Evolutionary conservation across 1,139 yeast genomes (phyloP).

Genomic region (Scheffersomyces titani): DNA sequence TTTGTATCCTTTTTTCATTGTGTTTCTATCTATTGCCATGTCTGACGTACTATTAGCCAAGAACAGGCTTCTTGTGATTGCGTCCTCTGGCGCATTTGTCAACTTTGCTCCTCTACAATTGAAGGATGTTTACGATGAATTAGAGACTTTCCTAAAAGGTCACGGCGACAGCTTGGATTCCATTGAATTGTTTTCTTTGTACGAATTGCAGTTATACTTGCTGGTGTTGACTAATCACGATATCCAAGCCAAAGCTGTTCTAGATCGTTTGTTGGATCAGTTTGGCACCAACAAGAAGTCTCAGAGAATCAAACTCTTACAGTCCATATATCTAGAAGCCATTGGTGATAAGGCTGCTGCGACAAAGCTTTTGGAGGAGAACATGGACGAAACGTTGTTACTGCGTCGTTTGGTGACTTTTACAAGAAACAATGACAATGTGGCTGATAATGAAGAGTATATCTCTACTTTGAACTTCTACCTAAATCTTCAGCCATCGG

Average conservation of each 20-base stretch:
- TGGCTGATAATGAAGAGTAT: slow-evolving; percentile 33
- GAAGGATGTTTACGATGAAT: slow-evolving; percentile 18
- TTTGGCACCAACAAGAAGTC: slow-evolving; percentile 52
- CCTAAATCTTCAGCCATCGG: slow-evolving; percentile 65
- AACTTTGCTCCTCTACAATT: slow-evolving; percentile 16
- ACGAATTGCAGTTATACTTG: slow-evolving; percentile 74
- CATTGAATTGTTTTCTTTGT: slow-evolving; percentile 56
- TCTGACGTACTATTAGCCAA: slow-evolving; percentile 8
- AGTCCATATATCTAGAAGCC: slow-evolving; percentile 59
- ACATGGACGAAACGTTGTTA: slow-evolving; percentile 37
- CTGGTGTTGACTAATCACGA: slow-evolving; percentile 67
- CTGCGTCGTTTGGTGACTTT: slow-evolving; percentile 39
- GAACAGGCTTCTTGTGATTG: slow-evolving; percentile 18
- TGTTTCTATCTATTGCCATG: neutral
- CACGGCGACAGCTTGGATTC: slow-evolving; percentile 36
- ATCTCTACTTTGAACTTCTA: slow-evolving; percentile 50
- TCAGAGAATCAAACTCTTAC: slow-evolving; percentile 59
- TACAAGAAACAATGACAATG: slow-evolving; percentile 20
- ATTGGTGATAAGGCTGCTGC: slow-evolving; percentile 40
- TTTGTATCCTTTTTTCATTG: neutral
- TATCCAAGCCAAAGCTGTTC: slow-evolving; percentile 64
- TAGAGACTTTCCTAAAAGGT: slow-evolving; percentile 27
- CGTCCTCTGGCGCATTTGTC: slow-evolving; percentile 18
- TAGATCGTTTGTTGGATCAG: slow-evolving; percentile 66
- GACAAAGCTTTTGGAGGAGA: slow-evolving; percentile 36